These are phyloP conservation scores for Beverwykella pulmonaria DNA, from an alignment of 495 filamentous ascomycete genomes.

Conservation along the genomic window DNA sequence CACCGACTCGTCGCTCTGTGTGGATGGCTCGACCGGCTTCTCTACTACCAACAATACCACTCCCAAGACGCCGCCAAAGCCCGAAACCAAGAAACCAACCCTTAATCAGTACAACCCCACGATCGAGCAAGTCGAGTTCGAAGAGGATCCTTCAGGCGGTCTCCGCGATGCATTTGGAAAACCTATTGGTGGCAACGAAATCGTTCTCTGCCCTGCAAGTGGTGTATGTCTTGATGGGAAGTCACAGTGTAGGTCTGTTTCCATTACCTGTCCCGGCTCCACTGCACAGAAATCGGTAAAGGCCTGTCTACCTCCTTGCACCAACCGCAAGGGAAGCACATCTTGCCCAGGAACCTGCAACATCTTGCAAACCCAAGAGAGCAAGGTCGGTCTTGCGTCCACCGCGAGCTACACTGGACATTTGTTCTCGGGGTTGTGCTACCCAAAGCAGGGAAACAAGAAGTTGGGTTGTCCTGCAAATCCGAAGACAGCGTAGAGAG, in stretches of 20 bases:
- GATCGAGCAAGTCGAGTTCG: slow-evolving; percentile 13
- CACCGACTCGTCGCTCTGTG: slow-evolving; percentile 19
- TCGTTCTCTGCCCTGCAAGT: not conserved
- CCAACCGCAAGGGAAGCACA: not conserved
- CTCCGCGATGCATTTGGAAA: slow-evolving; percentile 1
- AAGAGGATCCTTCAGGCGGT: slow-evolving; percentile 3
- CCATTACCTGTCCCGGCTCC: not conserved
- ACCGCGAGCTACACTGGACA: not conserved
- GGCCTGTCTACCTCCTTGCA: slow-evolving; percentile 1
- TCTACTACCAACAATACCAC: slow-evolving; percentile 8
- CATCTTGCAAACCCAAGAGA: slow-evolving; percentile 3
- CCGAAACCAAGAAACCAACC: not conserved
- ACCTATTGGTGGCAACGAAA: slow-evolving; percentile 1
- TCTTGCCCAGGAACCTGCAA: not conserved
- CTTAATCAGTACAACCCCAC: slow-evolving; percentile 4
- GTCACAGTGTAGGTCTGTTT: not conserved
- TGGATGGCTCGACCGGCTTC: slow-evolving; percentile 27
- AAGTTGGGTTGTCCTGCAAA: not conserved
- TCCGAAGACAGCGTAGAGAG: not conserved
- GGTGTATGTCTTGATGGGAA: not conserved
- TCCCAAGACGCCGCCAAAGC: not conserved
- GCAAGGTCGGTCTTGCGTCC: not conserved
- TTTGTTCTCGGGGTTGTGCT: slow-evolving; percentile 1
- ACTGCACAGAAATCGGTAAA: not conserved
- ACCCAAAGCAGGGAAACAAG: not conserved